phyloP scores from a whole-genome alignment of 2,329 filamentous ascomycete species.

The Macrophomina pseudophaseolina region DNA sequence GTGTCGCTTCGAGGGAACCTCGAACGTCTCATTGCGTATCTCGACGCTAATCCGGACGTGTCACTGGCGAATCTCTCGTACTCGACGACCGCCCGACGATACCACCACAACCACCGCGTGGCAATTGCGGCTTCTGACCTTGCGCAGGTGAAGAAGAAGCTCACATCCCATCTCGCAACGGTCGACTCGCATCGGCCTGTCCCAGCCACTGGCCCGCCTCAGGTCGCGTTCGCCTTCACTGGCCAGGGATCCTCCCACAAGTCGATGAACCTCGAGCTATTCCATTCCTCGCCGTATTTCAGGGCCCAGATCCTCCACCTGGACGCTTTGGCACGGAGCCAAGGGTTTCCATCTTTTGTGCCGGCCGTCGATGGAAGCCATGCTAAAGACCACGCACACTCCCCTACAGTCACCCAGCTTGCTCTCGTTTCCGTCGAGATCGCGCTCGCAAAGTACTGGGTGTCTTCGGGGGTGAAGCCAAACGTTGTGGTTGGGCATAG shows the following conservation, averaged over 20 bases:
- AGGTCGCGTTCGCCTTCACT: slow-evolving; percentile 47
- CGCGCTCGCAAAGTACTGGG: slow-evolving; percentile 29
- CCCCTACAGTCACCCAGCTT: slow-evolving; percentile 41
- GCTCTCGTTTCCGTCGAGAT: slow-evolving; percentile 49
- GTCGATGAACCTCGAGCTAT: slow-evolving; percentile 30
- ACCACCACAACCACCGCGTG: slow-evolving; percentile 33
- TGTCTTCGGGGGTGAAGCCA: slow-evolving; percentile 28
- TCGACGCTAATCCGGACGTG: slow-evolving; percentile 25
- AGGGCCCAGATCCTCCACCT: no score
- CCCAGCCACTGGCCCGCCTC: slow-evolving; percentile 26
- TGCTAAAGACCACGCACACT: slow-evolving; percentile 4
- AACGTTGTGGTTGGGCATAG: slow-evolving; percentile 34
- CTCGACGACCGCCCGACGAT: slow-evolving; percentile 35
- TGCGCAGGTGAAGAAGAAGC: slow-evolving; percentile 16
- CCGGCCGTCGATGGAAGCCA: slow-evolving; percentile 25
- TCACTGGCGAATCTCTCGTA: slow-evolving; percentile 32
- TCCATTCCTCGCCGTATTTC: not conserved
- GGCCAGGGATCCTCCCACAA: slow-evolving; percentile 43
- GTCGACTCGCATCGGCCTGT: no score
- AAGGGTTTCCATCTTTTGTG: slow-evolving; percentile 35
- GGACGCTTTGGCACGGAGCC: no score
- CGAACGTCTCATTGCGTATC: slow-evolving; percentile 26
- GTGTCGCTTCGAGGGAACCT: slow-evolving; percentile 31
- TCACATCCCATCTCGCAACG: not conserved
- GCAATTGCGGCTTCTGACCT: slow-evolving; percentile 4